Conservation (phyloP, 2,329 filamentous ascomycete species). For the Penicillium freii region DNA sequence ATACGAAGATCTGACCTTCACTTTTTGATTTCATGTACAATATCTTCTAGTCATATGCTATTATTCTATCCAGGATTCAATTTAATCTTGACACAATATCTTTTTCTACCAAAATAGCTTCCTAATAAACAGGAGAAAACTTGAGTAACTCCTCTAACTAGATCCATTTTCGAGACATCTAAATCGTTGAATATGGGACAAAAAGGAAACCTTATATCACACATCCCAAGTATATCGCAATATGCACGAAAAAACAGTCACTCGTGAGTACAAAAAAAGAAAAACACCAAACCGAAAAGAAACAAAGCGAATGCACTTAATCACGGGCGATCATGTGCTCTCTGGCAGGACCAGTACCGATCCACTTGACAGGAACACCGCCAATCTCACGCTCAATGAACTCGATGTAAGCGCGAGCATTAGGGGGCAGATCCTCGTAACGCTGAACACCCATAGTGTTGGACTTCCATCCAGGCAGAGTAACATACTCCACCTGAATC, state of each 20-base stretch:
- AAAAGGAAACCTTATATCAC: conserved; percentile 18
- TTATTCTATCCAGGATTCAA: conserved; percentile 6
- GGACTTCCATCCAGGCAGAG: conserved; percentile 61
- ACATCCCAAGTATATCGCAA: conserved; percentile 20
- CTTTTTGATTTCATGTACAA: conserved; percentile 9
- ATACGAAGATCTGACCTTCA: conserved; percentile 7
- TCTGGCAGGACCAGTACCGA: conserved; percentile 61
- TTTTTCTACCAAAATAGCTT: neutral
- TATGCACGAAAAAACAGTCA: conserved; percentile 10
- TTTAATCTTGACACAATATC: neutral
- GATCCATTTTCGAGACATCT: conserved; percentile 18
- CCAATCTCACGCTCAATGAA: conserved; percentile 59
- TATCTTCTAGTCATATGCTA: conserved; percentile 4
- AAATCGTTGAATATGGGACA: conserved; percentile 12
- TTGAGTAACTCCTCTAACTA: conserved; percentile 3
- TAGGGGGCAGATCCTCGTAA: conserved; percentile 57
- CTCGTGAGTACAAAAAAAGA: conserved; percentile 6
- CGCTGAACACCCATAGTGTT: conserved; percentile 57
- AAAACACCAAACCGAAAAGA: conserved; percentile 4
- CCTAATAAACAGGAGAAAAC: neutral
- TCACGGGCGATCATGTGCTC: conserved; percentile 60
- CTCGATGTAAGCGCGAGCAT: conserved; percentile 60
- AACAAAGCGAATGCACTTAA: conserved; percentile 17
- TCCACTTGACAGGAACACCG: conserved; percentile 60
- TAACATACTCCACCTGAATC: conserved; percentile 59